These are phyloP conservation scores for Phanerodontia chrysosporium DNA, from an alignment of 768 basidiomycete species.

Conservation along the genomic window DNA sequence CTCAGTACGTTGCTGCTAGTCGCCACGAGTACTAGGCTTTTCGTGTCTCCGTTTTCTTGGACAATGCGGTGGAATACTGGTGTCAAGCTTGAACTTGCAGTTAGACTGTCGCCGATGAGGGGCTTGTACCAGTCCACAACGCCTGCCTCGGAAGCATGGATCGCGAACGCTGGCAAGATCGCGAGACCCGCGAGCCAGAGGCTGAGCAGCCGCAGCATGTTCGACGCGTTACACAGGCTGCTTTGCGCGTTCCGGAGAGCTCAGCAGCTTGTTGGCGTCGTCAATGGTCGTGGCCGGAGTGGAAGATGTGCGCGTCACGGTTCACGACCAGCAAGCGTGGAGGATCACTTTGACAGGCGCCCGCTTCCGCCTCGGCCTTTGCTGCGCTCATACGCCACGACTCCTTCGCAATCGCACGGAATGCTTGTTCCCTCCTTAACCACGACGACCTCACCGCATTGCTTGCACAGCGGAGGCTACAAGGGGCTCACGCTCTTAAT, in stretches of 20 bases:
- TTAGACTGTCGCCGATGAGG: slow-evolving; percentile 69
- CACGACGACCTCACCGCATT: no score
- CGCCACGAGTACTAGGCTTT: slow-evolving; percentile 57
- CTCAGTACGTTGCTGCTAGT: slow-evolving; percentile 78
- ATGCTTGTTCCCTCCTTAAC: no score
- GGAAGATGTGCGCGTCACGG: not conserved
- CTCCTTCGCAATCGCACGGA: not conserved
- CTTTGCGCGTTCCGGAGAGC: not conserved
- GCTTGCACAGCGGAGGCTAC: no score
- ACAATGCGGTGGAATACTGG: slow-evolving; percentile 54
- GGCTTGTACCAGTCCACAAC: slow-evolving; percentile 85
- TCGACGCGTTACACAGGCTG: not conserved
- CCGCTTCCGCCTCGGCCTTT: not conserved
- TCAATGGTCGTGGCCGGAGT: not conserved
- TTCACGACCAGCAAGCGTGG: not conserved
- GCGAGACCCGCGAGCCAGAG: not conserved
- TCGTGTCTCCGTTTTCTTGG: slow-evolving; percentile 22
- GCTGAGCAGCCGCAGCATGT: not conserved
- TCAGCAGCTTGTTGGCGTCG: not conserved
- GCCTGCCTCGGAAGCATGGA: slow-evolving; percentile 65
- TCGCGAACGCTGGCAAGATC: slow-evolving; percentile 4
- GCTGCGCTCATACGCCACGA: not conserved
- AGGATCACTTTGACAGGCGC: not conserved
- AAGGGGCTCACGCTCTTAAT: no score
- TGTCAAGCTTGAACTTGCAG: slow-evolving; percentile 43